Conservation (phyloP, 2,329 filamentous ascomycete genomes). For the Domatiomyces catenatus region DNA sequence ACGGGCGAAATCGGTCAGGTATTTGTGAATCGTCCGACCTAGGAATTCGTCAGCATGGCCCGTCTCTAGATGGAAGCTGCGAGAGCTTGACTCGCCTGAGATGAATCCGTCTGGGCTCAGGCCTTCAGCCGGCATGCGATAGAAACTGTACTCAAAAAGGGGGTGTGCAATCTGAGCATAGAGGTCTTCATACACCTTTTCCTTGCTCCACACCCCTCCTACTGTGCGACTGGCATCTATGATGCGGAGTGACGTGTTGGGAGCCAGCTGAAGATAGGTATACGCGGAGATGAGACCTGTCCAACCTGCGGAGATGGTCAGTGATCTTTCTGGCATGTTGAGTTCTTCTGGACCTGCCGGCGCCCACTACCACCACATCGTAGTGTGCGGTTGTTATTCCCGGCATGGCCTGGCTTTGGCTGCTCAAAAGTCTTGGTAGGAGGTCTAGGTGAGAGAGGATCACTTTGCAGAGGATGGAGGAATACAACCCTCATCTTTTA, state of each 20-base stretch:
- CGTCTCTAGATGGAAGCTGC: conserved; percentile 13
- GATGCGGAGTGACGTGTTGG: conserved; percentile 9
- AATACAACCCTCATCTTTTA: too few species aligned
- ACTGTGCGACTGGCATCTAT: conserved; percentile 10
- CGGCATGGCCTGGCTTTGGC: too few species aligned
- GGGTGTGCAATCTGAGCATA: conserved; percentile 17
- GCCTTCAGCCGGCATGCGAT: conserved; percentile 21
- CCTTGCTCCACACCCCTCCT: conserved; percentile 15
- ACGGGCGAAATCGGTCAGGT: neutral
- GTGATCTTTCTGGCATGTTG: too few species aligned
- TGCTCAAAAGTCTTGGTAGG: too few species aligned
- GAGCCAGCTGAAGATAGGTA: conserved; percentile 13
- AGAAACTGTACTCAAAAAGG: conserved; percentile 24
- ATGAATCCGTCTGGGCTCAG: conserved; percentile 19
- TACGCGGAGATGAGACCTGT: neutral
- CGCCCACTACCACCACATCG: too few species aligned
- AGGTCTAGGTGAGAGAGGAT: too few species aligned
- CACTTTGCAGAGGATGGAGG: too few species aligned
- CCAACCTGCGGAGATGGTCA: neutral
- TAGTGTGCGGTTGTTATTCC: too few species aligned
- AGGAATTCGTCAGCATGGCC: conserved; percentile 17
- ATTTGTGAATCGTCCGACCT: neutral
- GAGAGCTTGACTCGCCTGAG: conserved; percentile 20
- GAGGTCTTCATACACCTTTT: conserved; percentile 16
- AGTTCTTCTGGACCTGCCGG: too few species aligned